phyloP scores from a whole-genome alignment of 805 yeast species.

The Barnettozyma populi region DNA sequence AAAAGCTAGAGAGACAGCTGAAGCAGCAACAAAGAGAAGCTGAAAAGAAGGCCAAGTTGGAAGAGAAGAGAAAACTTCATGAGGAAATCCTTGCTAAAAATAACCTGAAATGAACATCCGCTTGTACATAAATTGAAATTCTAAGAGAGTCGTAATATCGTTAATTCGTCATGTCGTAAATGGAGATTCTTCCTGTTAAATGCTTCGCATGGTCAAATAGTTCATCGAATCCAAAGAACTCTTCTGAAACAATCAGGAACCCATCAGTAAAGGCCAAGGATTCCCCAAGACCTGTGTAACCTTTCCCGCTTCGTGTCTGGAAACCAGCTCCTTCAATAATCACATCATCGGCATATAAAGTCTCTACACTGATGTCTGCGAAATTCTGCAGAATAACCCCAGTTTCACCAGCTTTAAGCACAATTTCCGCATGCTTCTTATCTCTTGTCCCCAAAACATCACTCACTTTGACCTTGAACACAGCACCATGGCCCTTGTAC shows the following conservation, averaged over 20 bases:
- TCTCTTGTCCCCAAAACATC: constrained; percentile 13
- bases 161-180: constrained; percentile 10
- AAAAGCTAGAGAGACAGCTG: constrained; percentile 19
- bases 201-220: constrained; percentile 19
- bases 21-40: constrained; percentile 22
- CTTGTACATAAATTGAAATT: constrained; percentile 2
- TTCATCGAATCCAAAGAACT: constrained; percentile 31
- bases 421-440: neutral
- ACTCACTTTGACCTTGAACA: constrained; percentile 36
- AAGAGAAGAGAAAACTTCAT: constrained; percentile 13
- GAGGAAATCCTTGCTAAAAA: constrained; percentile 8
- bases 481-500: constrained; percentile 38
- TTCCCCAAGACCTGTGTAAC: constrained; percentile 41
- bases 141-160: neutral
- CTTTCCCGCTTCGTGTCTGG: constrained; percentile 7
- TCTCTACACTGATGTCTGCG: neutral
- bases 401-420: neutral
- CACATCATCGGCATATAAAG: neutral
- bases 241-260: constrained; percentile 34
- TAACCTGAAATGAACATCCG: neutral
- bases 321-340: constrained; percentile 20
- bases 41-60: constrained; percentile 19
- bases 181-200: constrained; percentile 30
- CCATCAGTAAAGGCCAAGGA: constrained; percentile 27
- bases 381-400: neutral